These are phyloP conservation scores for Xanthoconium stramineum DNA, from an alignment of 768 basidiomycete species.

Conservation along the genomic window DNA sequence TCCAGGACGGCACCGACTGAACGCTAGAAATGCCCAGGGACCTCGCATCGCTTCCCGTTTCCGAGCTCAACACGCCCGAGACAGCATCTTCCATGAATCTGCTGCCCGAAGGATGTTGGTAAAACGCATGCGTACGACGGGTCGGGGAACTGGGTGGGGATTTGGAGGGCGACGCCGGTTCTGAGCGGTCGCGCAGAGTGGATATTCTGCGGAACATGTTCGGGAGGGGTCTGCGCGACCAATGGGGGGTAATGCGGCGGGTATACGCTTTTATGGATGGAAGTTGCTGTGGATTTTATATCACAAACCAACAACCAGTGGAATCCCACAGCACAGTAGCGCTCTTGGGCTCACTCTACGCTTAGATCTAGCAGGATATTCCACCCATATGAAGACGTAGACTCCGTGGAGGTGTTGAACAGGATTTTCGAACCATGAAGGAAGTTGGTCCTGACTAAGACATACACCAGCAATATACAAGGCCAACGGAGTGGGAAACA, in stretches of 20 bases:
- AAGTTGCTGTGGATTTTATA: background rate
- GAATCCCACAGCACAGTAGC: background rate
- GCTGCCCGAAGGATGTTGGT: constrained; percentile 25
- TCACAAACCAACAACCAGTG: background rate
- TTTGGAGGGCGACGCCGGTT: constrained; percentile 10
- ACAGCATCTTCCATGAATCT: constrained; percentile 26
- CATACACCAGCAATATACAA: background rate
- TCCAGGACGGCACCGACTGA: constrained; percentile 3
- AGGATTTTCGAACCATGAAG: background rate
- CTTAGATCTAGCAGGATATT: background rate
- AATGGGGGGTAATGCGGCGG: background rate
- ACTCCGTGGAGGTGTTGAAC: no score
- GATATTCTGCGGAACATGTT: constrained; percentile 21
- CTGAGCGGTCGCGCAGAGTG: background rate
- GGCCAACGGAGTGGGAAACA: background rate
- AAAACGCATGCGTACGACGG: background rate
- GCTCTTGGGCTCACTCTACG: background rate
- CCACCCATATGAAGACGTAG: background rate
- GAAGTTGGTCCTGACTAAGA: background rate
- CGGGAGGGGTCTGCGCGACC: background rate
- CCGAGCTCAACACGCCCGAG: constrained; percentile 27
- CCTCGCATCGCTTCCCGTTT: constrained; percentile 21
- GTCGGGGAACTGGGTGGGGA: constrained; percentile 18
- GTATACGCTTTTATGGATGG: background rate
- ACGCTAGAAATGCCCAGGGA: constrained; percentile 4